A percentile compares a stretch with the other conserved stretches of the same genome.
phyloP scores from a whole-genome alignment of 768 basidiomycete species.

The Naganishia vaughanmartiniae region DNA sequence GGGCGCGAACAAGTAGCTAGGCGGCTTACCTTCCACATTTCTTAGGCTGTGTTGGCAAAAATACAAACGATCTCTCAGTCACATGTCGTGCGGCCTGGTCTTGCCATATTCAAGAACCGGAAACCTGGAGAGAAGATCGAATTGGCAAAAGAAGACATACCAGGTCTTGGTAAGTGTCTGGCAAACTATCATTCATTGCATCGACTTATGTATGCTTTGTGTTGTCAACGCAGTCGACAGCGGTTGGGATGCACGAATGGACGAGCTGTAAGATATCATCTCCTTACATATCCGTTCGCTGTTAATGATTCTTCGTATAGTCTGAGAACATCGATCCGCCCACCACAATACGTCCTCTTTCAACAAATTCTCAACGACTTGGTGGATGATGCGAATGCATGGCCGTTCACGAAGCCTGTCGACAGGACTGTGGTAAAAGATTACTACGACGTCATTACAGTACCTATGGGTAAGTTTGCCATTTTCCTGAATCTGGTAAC shows the following conservation, averaged over 20 bases:
- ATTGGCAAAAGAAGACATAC: slow-evolving; percentile 73
- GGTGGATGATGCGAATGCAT: slow-evolving; percentile 71
- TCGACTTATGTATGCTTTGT: not conserved
- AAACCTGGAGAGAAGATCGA: slow-evolving; percentile 53
- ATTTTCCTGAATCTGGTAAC: not conserved
- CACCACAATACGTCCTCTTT: slow-evolving; percentile 65
- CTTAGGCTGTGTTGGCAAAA: slow-evolving; percentile 72
- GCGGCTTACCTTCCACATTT: not conserved
- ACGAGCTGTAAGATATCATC: slow-evolving; percentile 61
- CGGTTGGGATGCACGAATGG: slow-evolving; percentile 85
- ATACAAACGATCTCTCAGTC: slow-evolving; percentile 81
- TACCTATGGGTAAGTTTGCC: slow-evolving; percentile 78
- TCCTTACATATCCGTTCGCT: not conserved
- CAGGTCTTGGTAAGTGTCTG: slow-evolving; percentile 69
- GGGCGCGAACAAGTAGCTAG: no score
- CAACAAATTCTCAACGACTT: slow-evolving; percentile 75
- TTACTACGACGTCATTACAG: slow-evolving; percentile 82
- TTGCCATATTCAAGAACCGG: slow-evolving; percentile 70
- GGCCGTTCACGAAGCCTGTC: slow-evolving; percentile 85
- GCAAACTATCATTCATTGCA: not conserved
- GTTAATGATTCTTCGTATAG: slow-evolving; percentile 30
- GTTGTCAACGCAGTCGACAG: slow-evolving; percentile 65
- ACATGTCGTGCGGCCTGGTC: slow-evolving; percentile 78
- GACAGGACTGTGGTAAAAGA: slow-evolving; percentile 74
- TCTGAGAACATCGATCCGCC: slow-evolving; percentile 54